These are phyloP conservation scores for Mallotus repandus DNA, from an alignment of 441 rosid species.

Conservation along the genomic window DNA sequence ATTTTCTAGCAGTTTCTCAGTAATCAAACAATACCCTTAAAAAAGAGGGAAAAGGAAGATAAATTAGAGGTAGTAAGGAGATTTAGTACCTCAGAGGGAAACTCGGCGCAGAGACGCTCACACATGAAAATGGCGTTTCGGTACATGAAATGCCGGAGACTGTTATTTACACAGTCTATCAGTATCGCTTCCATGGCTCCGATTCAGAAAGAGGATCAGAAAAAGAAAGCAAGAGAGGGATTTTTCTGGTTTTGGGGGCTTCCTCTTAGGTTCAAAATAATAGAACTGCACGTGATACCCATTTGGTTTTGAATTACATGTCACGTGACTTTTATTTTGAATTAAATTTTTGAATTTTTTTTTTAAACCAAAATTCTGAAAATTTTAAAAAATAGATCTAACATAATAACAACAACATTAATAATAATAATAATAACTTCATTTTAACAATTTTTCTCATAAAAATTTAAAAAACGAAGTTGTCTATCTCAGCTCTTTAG, in stretches of 20 bases:
- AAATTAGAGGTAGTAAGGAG: neutral
- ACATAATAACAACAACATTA: no score
- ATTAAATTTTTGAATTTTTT: neutral
- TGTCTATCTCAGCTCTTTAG: no score
- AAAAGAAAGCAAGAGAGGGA: conserved; percentile 18
- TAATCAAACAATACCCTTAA: conserved; percentile 12
- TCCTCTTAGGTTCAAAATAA: conserved; percentile 45
- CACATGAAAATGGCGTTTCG: conserved; percentile 91
- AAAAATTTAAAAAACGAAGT: no score
- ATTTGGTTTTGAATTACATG: conserved; percentile 30
- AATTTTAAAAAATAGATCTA: no score
- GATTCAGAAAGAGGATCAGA: conserved; percentile 22
- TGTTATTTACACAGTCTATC: conserved; percentile 69
- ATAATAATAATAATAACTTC: no score
- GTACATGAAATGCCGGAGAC: conserved; percentile 77
- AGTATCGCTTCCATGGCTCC: conserved; percentile 82
- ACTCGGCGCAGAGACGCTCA: conserved; percentile 96
- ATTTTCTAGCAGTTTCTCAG: conserved; percentile 7
- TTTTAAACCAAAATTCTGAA: no score
- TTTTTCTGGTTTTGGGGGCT: conserved; percentile 33
- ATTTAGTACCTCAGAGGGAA: conserved; percentile 74
- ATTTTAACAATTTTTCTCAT: no score
- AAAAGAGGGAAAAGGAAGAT: neutral
- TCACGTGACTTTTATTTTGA: conserved; percentile 45
- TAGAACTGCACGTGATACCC: conserved; percentile 49